Conservation (phyloP, 495 filamentous ascomycete genomes). For the Evansstolkia leycettana region DNA sequence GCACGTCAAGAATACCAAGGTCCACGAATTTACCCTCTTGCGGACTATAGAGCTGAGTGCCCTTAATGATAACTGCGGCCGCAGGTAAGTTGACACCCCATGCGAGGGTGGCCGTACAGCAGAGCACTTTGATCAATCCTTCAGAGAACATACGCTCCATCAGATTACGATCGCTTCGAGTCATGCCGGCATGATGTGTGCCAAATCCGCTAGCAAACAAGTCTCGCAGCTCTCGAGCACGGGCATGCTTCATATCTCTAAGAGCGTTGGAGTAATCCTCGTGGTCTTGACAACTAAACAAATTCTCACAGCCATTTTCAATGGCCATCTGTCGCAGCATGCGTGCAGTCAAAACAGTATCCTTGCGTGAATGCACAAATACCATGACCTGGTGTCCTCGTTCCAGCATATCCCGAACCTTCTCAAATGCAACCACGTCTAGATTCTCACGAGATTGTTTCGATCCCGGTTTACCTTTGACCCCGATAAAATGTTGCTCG, state of each 20-base stretch:
- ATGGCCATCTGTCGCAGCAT: constrained; percentile 76
- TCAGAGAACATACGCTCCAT: constrained; percentile 83
- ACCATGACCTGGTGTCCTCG: constrained; percentile 94
- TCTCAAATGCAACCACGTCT: constrained; percentile 76
- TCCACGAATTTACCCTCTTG: constrained; percentile 95
- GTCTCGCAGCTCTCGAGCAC: constrained; percentile 75
- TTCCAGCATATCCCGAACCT: constrained; percentile 87
- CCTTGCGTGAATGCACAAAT: constrained; percentile 93
- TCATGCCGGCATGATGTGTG: constrained; percentile 93
- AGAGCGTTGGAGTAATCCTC: constrained; percentile 59
- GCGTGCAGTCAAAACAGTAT: constrained; percentile 79
- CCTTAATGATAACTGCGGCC: constrained; percentile 95
- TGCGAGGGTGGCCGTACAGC: constrained; percentile 93
- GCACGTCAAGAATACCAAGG: constrained; percentile 88
- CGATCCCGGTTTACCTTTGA: constrained; percentile 77
- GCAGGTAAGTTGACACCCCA: constrained; percentile 99
- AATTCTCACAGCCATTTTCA: constrained; percentile 60
- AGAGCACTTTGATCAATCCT: constrained; percentile 86
- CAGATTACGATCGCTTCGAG: constrained; percentile 80
- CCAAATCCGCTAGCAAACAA: constrained; percentile 82
- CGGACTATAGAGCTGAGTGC: constrained; percentile 91
- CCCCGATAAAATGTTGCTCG: constrained; percentile 94
- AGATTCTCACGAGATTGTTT: constrained; percentile 77
- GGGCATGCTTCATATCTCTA: constrained; percentile 70
- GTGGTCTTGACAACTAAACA: constrained; percentile 63